Evolutionary conservation across 2,329 filamentous ascomycete genomes (phyloP).

Genomic region (Fusarium sp.): DNA sequence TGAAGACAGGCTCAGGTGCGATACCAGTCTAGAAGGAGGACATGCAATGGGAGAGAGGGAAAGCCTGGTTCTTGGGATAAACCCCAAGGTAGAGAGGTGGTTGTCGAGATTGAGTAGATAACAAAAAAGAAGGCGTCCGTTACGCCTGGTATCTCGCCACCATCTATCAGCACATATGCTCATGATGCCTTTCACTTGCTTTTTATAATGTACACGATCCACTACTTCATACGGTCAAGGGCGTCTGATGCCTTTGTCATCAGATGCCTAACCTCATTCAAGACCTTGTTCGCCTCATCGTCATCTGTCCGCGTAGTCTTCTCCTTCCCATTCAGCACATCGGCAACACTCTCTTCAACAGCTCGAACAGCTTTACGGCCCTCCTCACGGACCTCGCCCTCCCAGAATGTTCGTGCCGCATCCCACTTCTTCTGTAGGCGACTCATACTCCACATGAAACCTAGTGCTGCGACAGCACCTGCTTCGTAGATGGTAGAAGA

Average conservation of each 20-base stretch:
- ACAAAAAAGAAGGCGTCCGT: constrained; percentile 41
- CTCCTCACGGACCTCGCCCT: constrained; percentile 74
- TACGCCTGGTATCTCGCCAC: constrained; percentile 45
- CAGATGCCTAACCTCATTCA: constrained; percentile 55
- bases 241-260: constrained; percentile 62
- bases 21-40: constrained; percentile 47
- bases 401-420: constrained; percentile 68
- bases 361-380: constrained; percentile 70
- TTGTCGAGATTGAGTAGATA: constrained; percentile 43
- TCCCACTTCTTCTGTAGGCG: constrained; percentile 73
- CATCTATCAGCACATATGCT: constrained; percentile 25
- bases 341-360: constrained; percentile 63
- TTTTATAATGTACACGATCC: constrained; percentile 35
- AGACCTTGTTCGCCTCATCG: constrained; percentile 33
- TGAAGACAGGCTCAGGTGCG: constrained; percentile 30
- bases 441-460: constrained; percentile 67
- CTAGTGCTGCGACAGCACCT: constrained; percentile 69
- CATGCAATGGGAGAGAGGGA: constrained; percentile 16
- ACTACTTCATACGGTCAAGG: constrained; percentile 58
- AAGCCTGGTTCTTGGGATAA: constrained; percentile 11
- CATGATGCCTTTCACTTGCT: constrained; percentile 21
- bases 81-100: constrained; percentile 37
- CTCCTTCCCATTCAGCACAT: constrained; percentile 53
- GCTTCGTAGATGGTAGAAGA: constrained; percentile 68
- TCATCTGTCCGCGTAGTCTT: constrained; percentile 31